phyloP scores from a whole-genome alignment of 1,139 yeast genomes.

The Entelexis paramagnoliae region DNA sequence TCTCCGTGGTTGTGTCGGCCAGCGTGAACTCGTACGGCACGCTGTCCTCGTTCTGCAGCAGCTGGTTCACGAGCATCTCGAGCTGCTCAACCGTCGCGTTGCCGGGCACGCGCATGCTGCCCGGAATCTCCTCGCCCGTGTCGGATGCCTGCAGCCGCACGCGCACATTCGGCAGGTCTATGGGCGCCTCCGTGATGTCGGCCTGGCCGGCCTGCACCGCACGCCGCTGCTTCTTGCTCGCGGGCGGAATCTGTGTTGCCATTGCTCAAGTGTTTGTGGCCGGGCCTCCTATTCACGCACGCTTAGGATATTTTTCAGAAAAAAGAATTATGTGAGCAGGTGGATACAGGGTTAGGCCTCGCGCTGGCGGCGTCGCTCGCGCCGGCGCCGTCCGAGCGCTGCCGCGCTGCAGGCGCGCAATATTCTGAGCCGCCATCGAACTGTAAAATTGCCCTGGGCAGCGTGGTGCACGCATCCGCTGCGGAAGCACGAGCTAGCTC shows the following conservation, averaged over 20 bases:
- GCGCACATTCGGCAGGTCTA: slow-evolving; percentile 74
- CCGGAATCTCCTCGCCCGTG: slow-evolving; percentile 81
- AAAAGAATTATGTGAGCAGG: slow-evolving; percentile 9
- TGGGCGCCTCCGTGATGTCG: slow-evolving; percentile 56
- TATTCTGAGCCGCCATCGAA: no score
- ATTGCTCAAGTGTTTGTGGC: slow-evolving; percentile 32
- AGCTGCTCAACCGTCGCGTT: slow-evolving; percentile 75
- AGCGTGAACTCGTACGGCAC: slow-evolving; percentile 79
- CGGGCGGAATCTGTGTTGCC: slow-evolving; percentile 95
- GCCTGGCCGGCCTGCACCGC: slow-evolving; percentile 76
- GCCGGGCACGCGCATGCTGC: slow-evolving; percentile 86
- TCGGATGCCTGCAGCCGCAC: slow-evolving; percentile 76
- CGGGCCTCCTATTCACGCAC: no score
- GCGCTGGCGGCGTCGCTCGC: background rate
- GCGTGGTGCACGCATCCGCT: no score
- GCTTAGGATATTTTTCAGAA: slow-evolving; percentile 1
- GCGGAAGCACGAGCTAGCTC: no score
- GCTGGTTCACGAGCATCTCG: slow-evolving; percentile 72
- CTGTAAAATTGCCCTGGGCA: no score
- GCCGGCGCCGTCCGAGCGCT: no score
- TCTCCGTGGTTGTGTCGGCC: slow-evolving; percentile 27
- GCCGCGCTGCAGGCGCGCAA: no score
- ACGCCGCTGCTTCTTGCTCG: slow-evolving; percentile 76
- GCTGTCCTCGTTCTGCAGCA: slow-evolving; percentile 58
- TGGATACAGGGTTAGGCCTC: slow-evolving; percentile 1